Conservation (phyloP, 495 filamentous ascomycete species). For the Aspergillus ellipticus region DNA sequence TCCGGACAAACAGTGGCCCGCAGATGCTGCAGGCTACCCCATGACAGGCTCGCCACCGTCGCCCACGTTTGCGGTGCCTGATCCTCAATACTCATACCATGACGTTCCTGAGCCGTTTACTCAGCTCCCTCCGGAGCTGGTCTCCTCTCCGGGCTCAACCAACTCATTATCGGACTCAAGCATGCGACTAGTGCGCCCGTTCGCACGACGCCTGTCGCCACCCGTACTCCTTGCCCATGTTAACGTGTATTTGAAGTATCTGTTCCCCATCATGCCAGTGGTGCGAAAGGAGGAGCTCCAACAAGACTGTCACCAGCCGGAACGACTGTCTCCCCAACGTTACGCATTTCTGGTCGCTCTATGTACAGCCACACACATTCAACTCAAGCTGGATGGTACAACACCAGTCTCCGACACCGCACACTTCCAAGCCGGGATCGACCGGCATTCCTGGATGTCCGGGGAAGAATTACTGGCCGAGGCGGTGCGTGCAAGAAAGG, state of each 20-base stretch:
- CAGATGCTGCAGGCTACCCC: conserved; percentile 16
- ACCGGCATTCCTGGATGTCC: conserved; percentile 40
- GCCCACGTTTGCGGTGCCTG: conserved; percentile 23
- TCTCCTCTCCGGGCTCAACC: conserved; percentile 40
- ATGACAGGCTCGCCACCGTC: conserved; percentile 29
- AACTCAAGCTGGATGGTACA: conserved; percentile 58
- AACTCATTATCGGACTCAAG: conserved; percentile 32
- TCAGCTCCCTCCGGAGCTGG: conserved; percentile 32
- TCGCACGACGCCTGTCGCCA: conserved; percentile 28
- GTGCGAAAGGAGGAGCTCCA: conserved; percentile 66
- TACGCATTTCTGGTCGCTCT: conserved; percentile 78
- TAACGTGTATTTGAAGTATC: conserved; percentile 50
- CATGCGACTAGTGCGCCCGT: conserved; percentile 16
- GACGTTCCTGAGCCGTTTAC: conserved; percentile 28
- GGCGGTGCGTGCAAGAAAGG: conserved; percentile 67
- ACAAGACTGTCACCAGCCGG: conserved; percentile 59
- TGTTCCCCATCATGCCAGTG: conserved; percentile 83
- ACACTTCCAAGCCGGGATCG: conserved; percentile 49
- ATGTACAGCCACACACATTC: conserved; percentile 82
- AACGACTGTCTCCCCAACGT: conserved; percentile 54
- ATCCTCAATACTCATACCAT: conserved; percentile 21
- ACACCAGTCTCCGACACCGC: conserved; percentile 50
- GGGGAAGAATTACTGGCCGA: conserved; percentile 64
- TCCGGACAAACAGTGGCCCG: conserved; percentile 19
- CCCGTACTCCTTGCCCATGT: conserved; percentile 40